Base-by-base conservation (phyloP, 2,329 filamentous ascomycete species). In the Tolypocladium paradoxum region DNA sequence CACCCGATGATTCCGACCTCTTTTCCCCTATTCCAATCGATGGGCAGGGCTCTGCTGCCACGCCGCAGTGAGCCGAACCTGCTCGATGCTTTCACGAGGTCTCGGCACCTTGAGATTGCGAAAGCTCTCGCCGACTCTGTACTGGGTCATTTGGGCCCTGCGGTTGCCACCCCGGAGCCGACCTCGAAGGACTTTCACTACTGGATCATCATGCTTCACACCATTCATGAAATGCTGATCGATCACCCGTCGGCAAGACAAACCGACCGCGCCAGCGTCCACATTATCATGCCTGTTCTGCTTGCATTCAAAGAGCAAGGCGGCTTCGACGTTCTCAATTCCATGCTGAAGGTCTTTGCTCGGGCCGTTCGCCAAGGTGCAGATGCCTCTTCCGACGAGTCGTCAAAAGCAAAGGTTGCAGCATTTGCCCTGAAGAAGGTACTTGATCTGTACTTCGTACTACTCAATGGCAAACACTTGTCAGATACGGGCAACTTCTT, bases 301-400 rank as follows among this genome's bases (percentile, higher is more conserved):
- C 79, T 91, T 53, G 87, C 90, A 1, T 96, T 99, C 73, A 92
- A 91, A 67, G 84, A 89, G 55, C 79, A 83, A 48, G 84, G 83
- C 38, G 92, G 93, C 0, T 77, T 99, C 54, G 78, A 83, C 9
- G 77, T 83, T 6, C 72, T 97, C 55, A 90, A 88, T 60, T 73
- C 78, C 0, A 84, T 95, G 64, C 77, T 95, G 11, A 74, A 81
- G 40, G 76, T 79, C 20, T 93, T 95, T 61, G 61, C 67, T n/a
- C 53, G 55, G 9, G 60, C 63, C 50, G 61, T 71, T 47, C 61
- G 61, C 18, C 56, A 64, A 31, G 62, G 62, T 4, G 52, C 60
- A 20, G 61, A 62, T 33, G 77, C 82, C 51, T 70, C 76, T 8
- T 63, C 54, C 48, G 74, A 76, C 24, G 77, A 79, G 53, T 63